phyloP scores from a whole-genome alignment of 768 basidiomycete species.

The Holtermanniella nyarrowii region DNA sequence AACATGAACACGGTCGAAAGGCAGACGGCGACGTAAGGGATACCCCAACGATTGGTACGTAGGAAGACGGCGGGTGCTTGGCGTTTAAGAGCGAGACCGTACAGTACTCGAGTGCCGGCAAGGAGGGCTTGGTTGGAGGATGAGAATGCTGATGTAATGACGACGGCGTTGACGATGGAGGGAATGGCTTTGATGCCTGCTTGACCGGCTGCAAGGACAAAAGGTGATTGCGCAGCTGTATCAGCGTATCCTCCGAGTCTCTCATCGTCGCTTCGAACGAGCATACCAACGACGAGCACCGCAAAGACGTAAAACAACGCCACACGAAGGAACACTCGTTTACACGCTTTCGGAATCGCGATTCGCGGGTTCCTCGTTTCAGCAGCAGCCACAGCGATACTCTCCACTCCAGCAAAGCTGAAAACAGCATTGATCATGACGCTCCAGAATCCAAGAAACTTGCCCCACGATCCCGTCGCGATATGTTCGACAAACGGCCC shows the following conservation, averaged over 20 bases:
- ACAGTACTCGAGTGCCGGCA: slow-evolving; percentile 29
- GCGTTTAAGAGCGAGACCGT: slow-evolving; percentile 33
- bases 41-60: slow-evolving; percentile 24
- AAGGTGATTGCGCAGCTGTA: slow-evolving; percentile 29
- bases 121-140: slow-evolving; percentile 35
- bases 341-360: slow-evolving; percentile 17
- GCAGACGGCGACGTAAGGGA: slow-evolving; percentile 35
- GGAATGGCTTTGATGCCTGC: slow-evolving; percentile 30
- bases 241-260: slow-evolving; percentile 12
- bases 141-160: slow-evolving; percentile 29
- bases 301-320: slow-evolving; percentile 24
- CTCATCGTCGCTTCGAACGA: slow-evolving; percentile 27
- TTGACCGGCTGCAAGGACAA: slow-evolving; percentile 15
- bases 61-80: slow-evolving; percentile 32
- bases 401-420: slow-evolving; percentile 14
- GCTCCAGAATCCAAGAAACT: slow-evolving; percentile 21
- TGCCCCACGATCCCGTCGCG: too few relatives aligned
- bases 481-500: slow-evolving; percentile 20
- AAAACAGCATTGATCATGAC: slow-evolving; percentile 14
- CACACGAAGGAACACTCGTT: slow-evolving; percentile 24
- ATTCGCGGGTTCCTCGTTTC: slow-evolving; percentile 25
- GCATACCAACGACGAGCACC: slow-evolving; percentile 36
- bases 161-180: slow-evolving; percentile 31
- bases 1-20: slow-evolving; percentile 8
- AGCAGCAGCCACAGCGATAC: slow-evolving; percentile 22